Base-by-base conservation (phyloP, 768 basidiomycete species). In the Russula lepida region DNA sequence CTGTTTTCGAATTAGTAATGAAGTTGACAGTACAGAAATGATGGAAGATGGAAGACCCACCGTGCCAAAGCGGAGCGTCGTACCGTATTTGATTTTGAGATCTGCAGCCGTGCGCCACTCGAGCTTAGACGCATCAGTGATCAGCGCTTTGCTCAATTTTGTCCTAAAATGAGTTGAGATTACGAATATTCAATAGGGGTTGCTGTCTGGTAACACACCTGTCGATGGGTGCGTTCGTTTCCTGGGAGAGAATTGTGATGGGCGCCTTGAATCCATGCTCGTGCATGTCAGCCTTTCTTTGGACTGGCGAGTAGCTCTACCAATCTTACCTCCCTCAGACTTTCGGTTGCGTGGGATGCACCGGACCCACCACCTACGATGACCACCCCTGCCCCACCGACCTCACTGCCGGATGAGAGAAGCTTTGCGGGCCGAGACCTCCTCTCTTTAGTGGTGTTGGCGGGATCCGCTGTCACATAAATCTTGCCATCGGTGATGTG, bases 291-390 rank as follows among this genome's bases (percentile, higher is more conserved):
- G 27, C 32, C 33, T 46, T 54, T 23, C n/a, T 47, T 37, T 44
- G 27, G 28, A 46, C 54, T 11, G 30, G 17, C 19, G 13, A 25
- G 43, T n/a, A 28, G n/a, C 0, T n/a, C 0, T n/a, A 54, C 17
- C 13, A 35, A 15, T 37, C 76, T 52, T 57, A 88, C 89, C 82
- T 91, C 88, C 64, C 92, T 77, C 68, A 95, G 73, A 70, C 89
- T 88, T 71, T 93, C 89, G 48, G 92, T 77, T 6, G 84, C 80
- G 59, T 88, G 81, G 69, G 89, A 84, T 11, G 85, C 82, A 33
- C 85, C 92, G 27, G 88, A 81, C 9, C 93, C 93, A 37, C 93
- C 93, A 41, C 93, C 93, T 21, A 94, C 79, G 56, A 95, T 88
- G 43, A 95, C 83, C 23, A 92, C 84, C 23, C 87, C 87, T 48